phyloP scores from a whole-genome alignment of 305 asterid genomes.

The Petunia hybrid region DNA sequence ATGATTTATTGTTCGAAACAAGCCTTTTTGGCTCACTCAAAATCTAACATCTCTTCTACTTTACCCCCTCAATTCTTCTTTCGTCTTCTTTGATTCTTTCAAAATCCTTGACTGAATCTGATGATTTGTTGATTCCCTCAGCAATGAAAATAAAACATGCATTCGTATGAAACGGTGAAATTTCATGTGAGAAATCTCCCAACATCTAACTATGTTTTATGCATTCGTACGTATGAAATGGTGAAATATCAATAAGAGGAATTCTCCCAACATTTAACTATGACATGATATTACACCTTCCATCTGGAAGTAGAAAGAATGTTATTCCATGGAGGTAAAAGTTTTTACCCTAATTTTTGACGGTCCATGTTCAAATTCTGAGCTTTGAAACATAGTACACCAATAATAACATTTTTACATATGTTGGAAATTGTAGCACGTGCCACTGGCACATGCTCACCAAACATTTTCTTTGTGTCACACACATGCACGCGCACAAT shows the following conservation, averaged over 20 bases:
- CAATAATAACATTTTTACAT: not conserved
- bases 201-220: not conserved
- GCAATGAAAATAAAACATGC: not conserved
- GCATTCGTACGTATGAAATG: not conserved
- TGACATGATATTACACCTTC: not conserved
- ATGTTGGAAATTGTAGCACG: conserved; percentile 21
- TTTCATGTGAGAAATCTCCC: not conserved
- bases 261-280: no score
- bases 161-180: not conserved
- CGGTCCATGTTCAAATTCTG: not conserved
- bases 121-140: no score
- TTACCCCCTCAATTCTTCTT: no score
- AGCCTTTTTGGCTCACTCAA: no score
- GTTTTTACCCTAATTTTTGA: not conserved
- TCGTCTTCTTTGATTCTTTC: no score
- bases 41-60: no score
- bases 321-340: not conserved
- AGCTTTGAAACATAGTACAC: not conserved
- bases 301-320: not conserved
- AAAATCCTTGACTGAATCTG: no score
- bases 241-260: not conserved
- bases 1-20: no score
- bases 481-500: not conserved
- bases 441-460: conserved; percentile 20
- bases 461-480: conserved; percentile 25